These are phyloP conservation scores for Fusarium sp. DNA, from an alignment of 2,329 filamentous ascomycete genomes.

Conservation along the genomic window DNA sequence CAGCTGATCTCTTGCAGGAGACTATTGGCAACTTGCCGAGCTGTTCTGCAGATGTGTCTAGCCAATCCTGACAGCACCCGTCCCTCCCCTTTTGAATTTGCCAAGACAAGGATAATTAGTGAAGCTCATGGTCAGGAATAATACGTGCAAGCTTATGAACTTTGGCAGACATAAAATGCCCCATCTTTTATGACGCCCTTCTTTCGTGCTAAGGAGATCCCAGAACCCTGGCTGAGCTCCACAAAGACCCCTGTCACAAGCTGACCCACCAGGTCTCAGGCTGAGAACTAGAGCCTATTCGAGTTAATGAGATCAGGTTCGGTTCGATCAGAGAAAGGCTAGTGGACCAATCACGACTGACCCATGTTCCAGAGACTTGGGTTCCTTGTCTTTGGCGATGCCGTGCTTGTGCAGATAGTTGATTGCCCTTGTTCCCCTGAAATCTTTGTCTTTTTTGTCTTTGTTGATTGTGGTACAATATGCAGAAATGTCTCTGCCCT, in stretches of 20 bases:
- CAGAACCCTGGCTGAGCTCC: background rate
- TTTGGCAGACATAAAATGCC: background rate
- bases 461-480: constrained; percentile 6
- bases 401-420: background rate
- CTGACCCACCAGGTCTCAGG: constrained; percentile 33
- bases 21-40: constrained; percentile 18
- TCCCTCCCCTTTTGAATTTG: constrained; percentile 25
- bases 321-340: constrained; percentile 2
- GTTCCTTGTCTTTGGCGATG: constrained; percentile 12
- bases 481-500: constrained; percentile 4
- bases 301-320: background rate
- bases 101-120: constrained; percentile 6
- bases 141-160: background rate
- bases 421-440: constrained; percentile 22
- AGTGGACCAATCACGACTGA: constrained; percentile 14
- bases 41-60: constrained; percentile 7
- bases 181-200: constrained; percentile 23
- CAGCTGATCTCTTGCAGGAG: constrained; percentile 5
- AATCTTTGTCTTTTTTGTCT: constrained; percentile 10
- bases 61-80: constrained; percentile 34
- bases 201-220: background rate
- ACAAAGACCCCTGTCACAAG: constrained; percentile 10
- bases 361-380: background rate
- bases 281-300: constrained; percentile 22
- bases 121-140: constrained; percentile 7